Evolutionary conservation across 2,329 filamentous ascomycete genomes (phyloP).

Genomic region (Parasarocladium wereldwijsianum): DNA sequence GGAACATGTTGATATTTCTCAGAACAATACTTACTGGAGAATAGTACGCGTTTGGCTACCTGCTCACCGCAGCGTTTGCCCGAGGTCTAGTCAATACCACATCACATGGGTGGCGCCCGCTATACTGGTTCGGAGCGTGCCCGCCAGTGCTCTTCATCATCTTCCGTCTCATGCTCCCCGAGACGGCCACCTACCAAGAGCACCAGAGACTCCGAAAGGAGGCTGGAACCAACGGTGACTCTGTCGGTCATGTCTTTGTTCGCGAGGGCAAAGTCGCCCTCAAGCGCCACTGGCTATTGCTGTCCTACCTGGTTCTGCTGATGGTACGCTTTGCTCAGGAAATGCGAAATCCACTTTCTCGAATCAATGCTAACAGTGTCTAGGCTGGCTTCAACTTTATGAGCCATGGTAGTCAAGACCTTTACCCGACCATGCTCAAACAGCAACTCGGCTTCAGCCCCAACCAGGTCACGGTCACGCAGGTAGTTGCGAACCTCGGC

Average conservation of each 20-base stretch:
- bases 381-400: constrained; percentile 80
- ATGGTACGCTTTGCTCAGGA: constrained; percentile 93
- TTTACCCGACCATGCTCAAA: constrained; percentile 45
- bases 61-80: constrained; percentile 42
- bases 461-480: constrained; percentile 50
- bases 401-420: constrained; percentile 58
- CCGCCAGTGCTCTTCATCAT: constrained; percentile 69
- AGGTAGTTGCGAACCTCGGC: constrained; percentile 58
- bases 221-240: constrained; percentile 10
- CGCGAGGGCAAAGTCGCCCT: constrained; percentile 66
- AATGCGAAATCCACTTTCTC: constrained; percentile 93
- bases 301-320: constrained; percentile 69
- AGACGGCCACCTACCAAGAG: constrained; percentile 60
- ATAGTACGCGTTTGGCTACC: constrained; percentile 49
- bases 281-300: constrained; percentile 63
- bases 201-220: constrained; percentile 44
- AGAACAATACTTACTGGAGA: no score
- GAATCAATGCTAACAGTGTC: no score
- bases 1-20: not conserved
- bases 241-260: constrained; percentile 46
- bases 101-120: constrained; percentile 63
- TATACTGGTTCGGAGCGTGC: constrained; percentile 80
- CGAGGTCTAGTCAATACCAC: constrained; percentile 63
- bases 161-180: constrained; percentile 63
- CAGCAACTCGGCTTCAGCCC: constrained; percentile 38